phyloP scores from a whole-genome alignment of 2,329 filamentous ascomycete species.

The Chrysosporium queenslandicum region DNA sequence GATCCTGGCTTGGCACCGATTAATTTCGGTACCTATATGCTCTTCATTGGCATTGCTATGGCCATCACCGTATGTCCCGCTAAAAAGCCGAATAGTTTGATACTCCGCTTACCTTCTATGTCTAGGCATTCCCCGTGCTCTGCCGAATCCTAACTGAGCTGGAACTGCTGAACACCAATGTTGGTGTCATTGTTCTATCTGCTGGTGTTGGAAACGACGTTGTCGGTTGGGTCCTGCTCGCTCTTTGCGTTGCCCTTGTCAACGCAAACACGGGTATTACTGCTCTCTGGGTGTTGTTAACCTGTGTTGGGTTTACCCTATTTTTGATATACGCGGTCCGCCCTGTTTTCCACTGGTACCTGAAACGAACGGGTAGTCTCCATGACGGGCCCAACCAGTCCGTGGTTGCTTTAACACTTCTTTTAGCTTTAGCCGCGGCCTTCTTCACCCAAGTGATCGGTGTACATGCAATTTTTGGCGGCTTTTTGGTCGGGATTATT shows the following conservation, averaged over 20 bases:
- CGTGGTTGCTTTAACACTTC: conserved; percentile 70
- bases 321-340: conserved; percentile 64
- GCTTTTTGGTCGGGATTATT: conserved; percentile 79
- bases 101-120: conserved; percentile 6
- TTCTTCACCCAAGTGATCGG: conserved; percentile 89
- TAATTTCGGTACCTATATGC: conserved; percentile 52
- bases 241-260: conserved; percentile 84
- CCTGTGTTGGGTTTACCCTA: conserved; percentile 62
- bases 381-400: conserved; percentile 81
- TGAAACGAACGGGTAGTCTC: conserved; percentile 64
- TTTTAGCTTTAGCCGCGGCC: conserved; percentile 66
- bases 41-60: conserved; percentile 88
- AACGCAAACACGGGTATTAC: conserved; percentile 76
- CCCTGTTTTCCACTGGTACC: conserved; percentile 62
- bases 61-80: conserved; percentile 62
- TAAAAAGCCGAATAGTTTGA: not conserved
- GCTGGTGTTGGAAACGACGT: conserved; percentile 91
- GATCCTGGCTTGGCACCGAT: conserved; percentile 50
- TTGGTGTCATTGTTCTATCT: conserved; percentile 68
- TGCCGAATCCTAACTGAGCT: conserved; percentile 89
- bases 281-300: conserved; percentile 74
- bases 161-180: conserved; percentile 54
- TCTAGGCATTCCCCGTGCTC: conserved; percentile 67
- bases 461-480: conserved; percentile 88
- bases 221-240: conserved; percentile 80